These are phyloP conservation scores for Lumnitzera racemosa DNA, from an alignment of 345 rosid species.

Conservation along the genomic window DNA sequence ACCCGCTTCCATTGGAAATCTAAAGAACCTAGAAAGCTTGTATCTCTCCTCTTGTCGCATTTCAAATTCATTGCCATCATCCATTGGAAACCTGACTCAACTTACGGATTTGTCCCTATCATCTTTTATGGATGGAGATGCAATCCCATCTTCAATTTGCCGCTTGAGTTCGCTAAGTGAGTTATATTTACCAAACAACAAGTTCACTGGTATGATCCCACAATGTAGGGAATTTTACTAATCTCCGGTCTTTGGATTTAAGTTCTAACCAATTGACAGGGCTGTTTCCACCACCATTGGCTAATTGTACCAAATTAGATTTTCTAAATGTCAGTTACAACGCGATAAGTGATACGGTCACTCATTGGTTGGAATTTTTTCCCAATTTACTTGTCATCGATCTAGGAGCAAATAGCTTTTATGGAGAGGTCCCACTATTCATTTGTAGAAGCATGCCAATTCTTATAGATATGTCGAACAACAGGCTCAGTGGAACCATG, in stretches of 20 bases:
- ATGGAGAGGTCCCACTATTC: slow-evolving; percentile 15
- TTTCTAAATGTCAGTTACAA: slow-evolving; percentile 3
- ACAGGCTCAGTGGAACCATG: slow-evolving; percentile 15
- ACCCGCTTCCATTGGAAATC: no score
- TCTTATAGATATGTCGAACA: slow-evolving; percentile 10
- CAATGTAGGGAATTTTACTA: neutral
- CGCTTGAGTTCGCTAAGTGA: neutral
- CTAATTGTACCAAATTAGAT: neutral
- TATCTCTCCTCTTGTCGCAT: neutral
- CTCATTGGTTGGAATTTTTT: neutral
- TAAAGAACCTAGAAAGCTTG: neutral
- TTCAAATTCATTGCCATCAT: neutral
- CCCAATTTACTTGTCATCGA: neutral
- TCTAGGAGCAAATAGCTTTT: neutral
- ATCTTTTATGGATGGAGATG: neutral
- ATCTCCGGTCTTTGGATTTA: neutral
- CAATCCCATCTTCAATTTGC: neutral
- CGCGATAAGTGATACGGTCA: slow-evolving; percentile 9
- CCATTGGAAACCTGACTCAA: neutral
- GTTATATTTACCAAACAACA: neutral
- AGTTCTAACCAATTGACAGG: slow-evolving; percentile 1
- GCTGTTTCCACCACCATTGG: slow-evolving; percentile 10
- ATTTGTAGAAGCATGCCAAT: slow-evolving; percentile 4
- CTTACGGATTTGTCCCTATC: neutral
- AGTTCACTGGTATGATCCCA: neutral